These are phyloP conservation scores for Zhuliangozyma parablackwelliae DNA, from an alignment of 1,139 yeast genomes.

Conservation along the genomic window DNA sequence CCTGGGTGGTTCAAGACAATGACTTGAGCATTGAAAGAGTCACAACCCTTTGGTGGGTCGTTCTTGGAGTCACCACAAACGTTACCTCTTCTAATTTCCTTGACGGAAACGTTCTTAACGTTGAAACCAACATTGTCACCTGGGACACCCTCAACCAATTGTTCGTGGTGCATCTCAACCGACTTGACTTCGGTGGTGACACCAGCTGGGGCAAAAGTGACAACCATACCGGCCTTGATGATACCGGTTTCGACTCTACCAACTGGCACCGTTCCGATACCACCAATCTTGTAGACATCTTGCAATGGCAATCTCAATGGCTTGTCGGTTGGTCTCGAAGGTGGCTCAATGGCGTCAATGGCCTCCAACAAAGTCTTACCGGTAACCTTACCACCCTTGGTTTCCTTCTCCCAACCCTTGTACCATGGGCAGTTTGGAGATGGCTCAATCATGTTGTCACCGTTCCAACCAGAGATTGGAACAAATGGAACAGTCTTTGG, in stretches of 20 bases:
- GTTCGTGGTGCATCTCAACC: conserved; percentile 94
- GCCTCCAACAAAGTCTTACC: conserved; percentile 89
- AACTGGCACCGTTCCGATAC: conserved; percentile 93
- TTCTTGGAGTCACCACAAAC: conserved; percentile 93
- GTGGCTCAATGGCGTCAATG: conserved; percentile 83
- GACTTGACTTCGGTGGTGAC: conserved; percentile 92
- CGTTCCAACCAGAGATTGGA: conserved; percentile 92
- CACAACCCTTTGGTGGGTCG: conserved; percentile 85
- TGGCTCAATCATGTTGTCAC: conserved; percentile 88
- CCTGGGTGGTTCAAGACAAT: conserved; percentile 92
- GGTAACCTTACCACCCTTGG: conserved; percentile 72
- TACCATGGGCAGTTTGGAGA: conserved; percentile 85
- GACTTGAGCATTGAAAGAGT: conserved; percentile 84
- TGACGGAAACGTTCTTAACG: conserved; percentile 91
- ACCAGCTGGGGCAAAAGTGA: conserved; percentile 87
- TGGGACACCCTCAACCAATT: conserved; percentile 78
- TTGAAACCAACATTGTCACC: conserved; percentile 96
- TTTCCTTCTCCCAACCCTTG: conserved; percentile 88
- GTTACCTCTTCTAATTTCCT: conserved; percentile 94
- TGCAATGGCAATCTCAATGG: conserved; percentile 89
- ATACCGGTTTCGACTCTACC: conserved; percentile 93
- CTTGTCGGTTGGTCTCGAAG: conserved; percentile 81
- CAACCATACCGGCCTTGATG: conserved; percentile 89
- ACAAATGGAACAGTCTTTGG: conserved; percentile 90
- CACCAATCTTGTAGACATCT: conserved; percentile 92